Evolutionary conservation across 768 basidiomycete species (phyloP).

Genomic region (Strobilomyces dryophilus): DNA sequence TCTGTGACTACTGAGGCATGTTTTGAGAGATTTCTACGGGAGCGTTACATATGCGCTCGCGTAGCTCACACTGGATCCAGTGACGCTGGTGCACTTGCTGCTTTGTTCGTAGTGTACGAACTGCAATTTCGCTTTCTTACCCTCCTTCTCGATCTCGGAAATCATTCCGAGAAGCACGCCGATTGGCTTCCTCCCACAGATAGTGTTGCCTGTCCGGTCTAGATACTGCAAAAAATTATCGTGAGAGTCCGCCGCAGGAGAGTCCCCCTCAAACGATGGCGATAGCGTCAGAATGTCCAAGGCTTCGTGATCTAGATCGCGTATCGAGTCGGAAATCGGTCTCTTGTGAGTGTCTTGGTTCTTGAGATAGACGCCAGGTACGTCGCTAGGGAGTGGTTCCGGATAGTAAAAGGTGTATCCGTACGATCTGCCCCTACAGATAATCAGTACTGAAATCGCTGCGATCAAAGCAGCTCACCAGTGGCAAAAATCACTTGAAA

Average conservation of each 20-base stretch:
- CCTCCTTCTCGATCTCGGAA: conserved; percentile 46
- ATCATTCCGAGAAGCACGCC: conserved; percentile 85
- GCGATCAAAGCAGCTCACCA: conserved; percentile 52
- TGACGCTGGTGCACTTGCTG: conserved; percentile 58
- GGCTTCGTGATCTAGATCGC: conserved; percentile 80
- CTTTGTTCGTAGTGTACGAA: conserved; percentile 97
- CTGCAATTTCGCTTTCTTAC: conserved; percentile 41
- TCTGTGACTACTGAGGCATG: not conserved
- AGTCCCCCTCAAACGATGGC: conserved; percentile 37
- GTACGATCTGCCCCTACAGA: conserved; percentile 74
- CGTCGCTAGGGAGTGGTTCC: conserved; percentile 44
- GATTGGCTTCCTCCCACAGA: conserved; percentile 96
- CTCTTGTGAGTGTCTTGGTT: conserved; percentile 41
- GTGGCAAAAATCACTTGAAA: conserved; percentile 98
- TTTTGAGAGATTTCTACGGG: conserved; percentile 15
- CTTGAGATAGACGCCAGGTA: conserved; percentile 48
- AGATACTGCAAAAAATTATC: conserved; percentile 63
- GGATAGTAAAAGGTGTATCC: conserved; percentile 88
- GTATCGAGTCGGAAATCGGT: conserved; percentile 82
- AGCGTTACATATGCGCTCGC: conserved; percentile 83
- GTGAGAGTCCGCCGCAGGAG: conserved; percentile 54
- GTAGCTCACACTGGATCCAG: conserved; percentile 93
- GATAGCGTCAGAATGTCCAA: conserved; percentile 68
- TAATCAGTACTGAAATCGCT: not conserved
- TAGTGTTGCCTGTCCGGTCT: conserved; percentile 81